Base-by-base conservation (phyloP, 176 grass and related monocot species). In the Aegilops speltoides region DNA sequence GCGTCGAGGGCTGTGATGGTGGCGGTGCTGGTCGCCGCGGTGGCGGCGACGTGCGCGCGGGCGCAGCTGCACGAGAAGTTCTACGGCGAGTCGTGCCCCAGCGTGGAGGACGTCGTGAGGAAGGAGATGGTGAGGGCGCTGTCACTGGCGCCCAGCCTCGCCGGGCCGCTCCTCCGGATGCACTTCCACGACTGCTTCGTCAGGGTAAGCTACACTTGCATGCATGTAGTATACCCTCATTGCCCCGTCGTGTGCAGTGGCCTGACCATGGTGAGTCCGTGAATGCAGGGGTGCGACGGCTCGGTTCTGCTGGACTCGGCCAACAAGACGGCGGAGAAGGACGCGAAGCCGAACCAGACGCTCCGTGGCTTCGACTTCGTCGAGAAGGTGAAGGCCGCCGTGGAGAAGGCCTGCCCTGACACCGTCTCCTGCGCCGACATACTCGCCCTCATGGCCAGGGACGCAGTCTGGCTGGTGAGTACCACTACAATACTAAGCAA, bases 161-260 rank as follows among this genome's bases (percentile, higher is more conserved):
- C 91, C 41, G 95, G 83, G 1, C 93, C 95, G 32, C 72, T 98
- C 22, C 89, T 98, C 76, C 77, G 95, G 80, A 92, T 98, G 88
- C 93, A 95, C 73, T 98, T 98, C 82, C 95, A 98, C 79, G 95
- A 98, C 82, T 98, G 95, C 84, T 98, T 98, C 90, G 91, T 98
- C 87, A 89, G 90, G 90, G 95, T 97, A 92, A 77, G 80, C 37
- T 43, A 6, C 45, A 28, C 26, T 60, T 59, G 54, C 52, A 57
- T 57, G 52, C 52, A 57, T 57, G 17, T 52, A 52, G 48, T 17
- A 19, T 54, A 19, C 15, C 50, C 16, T 19, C 50, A 7, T 54
- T 54, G 14, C 50, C 50, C 14, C 50, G 50, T 54, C 16, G 50
- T 54, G 15, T 52, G 48, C 32, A 75, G 3, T 48, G 43, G 0